Evolutionary conservation across 31 red algal genomes (phyloP).

Genomic region (Asparagopsis taxiformis): DNA sequence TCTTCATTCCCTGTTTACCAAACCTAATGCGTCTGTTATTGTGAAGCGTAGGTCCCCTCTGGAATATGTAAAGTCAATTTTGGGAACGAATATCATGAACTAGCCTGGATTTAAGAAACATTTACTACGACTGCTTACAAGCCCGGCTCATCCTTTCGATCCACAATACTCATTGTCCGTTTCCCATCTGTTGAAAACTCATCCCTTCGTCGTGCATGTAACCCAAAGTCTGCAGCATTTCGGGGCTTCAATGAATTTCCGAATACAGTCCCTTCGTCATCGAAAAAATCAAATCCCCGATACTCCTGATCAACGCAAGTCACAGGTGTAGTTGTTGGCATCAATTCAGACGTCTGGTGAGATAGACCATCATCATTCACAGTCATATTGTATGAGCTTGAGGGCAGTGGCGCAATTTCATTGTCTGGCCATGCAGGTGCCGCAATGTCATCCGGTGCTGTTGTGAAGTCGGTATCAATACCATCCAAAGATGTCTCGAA

Average conservation of each 20-base stretch:
- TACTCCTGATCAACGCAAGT: not conserved
- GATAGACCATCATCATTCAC: not conserved
- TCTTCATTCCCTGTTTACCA: too few species aligned
- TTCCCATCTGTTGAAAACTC: not conserved
- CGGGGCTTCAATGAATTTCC: not conserved
- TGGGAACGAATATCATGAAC: not conserved
- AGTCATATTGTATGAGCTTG: not conserved
- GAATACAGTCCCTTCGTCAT: not conserved
- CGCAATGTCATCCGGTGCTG: not conserved
- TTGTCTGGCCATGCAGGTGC: not conserved
- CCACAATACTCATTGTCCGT: not conserved
- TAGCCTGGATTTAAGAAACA: too few species aligned
- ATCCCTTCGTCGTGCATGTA: not conserved
- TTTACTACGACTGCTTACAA: too few species aligned
- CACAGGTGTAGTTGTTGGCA: not conserved
- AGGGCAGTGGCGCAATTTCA: not conserved
- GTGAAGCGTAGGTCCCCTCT: too few species aligned
- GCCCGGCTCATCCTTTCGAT: not conserved
- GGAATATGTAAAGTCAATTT: not conserved
- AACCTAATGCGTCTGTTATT: too few species aligned
- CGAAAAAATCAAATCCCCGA: not conserved
- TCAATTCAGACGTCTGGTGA: not conserved
- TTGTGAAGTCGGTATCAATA: not conserved
- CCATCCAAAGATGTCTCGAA: not conserved
- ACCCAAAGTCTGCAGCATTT: not conserved